A percentile compares a stretch with the other conserved stretches of the same genome.
Evolutionary conservation across 2,329 filamentous ascomycete genomes (phyloP).

Genomic region (Calonectria crousiana): DNA sequence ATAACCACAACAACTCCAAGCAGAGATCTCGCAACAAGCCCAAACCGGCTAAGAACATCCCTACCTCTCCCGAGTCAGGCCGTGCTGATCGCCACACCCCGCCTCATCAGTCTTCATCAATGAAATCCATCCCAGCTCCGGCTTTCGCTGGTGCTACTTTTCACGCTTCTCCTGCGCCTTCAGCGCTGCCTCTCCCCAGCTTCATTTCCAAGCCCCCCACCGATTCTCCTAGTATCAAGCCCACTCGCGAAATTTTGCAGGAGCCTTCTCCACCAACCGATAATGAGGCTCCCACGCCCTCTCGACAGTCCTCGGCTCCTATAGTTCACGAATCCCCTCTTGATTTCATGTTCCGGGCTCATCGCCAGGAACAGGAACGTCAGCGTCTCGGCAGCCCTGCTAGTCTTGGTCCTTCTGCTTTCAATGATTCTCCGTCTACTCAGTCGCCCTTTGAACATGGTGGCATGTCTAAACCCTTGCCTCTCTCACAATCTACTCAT

Average conservation of each 20-base stretch:
- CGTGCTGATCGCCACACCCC: constrained; percentile 58
- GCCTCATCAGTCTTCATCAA: constrained; percentile 54
- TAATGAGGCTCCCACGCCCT: constrained; percentile 61
- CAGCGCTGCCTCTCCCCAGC: constrained; percentile 89
- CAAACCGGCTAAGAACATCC: constrained; percentile 45
- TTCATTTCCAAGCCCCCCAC: constrained; percentile 83
- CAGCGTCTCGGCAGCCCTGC: constrained; percentile 66
- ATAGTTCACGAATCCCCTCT: constrained; percentile 76
- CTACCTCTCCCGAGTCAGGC: constrained; percentile 56
- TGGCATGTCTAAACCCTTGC: constrained; percentile 37
- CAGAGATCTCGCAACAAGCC: constrained; percentile 49
- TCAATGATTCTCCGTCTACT: constrained; percentile 64
- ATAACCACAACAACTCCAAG: constrained; percentile 44
- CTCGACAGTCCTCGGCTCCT: constrained; percentile 51
- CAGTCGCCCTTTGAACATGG: constrained; percentile 50
- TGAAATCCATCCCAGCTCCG: constrained; percentile 61
- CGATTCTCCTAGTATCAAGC: constrained; percentile 63
- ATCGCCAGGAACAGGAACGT: constrained; percentile 80
- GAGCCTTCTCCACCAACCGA: constrained; percentile 66
- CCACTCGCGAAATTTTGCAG: constrained; percentile 52
- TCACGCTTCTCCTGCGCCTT: constrained; percentile 92
- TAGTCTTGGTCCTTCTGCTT: constrained; percentile 54
- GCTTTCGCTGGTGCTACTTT: constrained; percentile 95
- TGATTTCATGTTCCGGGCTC: constrained; percentile 90
- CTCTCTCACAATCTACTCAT: constrained; percentile 42